These are phyloP conservation scores for Neoscytalidium dimidiatum DNA, from an alignment of 2,329 filamentous ascomycete genomes.

Conservation along the genomic window DNA sequence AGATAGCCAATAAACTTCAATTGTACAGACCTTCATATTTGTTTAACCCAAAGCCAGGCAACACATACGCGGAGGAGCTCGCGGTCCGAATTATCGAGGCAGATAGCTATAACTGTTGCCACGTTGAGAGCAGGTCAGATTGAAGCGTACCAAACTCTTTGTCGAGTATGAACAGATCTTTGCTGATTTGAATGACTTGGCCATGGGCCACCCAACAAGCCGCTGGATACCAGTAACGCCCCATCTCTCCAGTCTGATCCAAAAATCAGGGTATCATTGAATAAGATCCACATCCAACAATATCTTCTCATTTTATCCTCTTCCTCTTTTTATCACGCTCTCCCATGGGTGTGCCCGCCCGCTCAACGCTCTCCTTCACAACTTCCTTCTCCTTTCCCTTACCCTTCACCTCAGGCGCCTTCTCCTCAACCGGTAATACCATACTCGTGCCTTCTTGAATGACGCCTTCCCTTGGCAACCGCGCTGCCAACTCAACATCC, in stretches of 20 bases:
- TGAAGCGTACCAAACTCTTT: too few species aligned
- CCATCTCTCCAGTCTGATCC: not conserved
- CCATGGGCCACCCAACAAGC: too few species aligned
- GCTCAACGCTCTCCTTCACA: not conserved
- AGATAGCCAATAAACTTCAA: too few species aligned
- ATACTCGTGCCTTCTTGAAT: constrained; percentile 29
- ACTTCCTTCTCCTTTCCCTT: not conserved
- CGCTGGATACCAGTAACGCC: too few species aligned
- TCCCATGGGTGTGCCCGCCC: not conserved
- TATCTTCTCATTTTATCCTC: not conserved
- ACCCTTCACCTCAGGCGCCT: not conserved
- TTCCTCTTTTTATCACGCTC: constrained; percentile 12
- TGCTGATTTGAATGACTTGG: too few species aligned
- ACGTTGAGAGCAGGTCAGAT: too few species aligned
- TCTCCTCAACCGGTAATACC: constrained; percentile 19
- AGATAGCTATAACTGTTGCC: too few species aligned
- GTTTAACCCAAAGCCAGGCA: too few species aligned
- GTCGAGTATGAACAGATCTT: too few species aligned
- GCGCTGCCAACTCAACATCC: constrained; percentile 57
- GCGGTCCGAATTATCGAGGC: too few species aligned
- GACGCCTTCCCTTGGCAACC: constrained; percentile 48
- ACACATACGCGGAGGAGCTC: too few species aligned
- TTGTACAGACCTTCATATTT: too few species aligned
- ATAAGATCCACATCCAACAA: not conserved
- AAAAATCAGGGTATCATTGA: not conserved